phyloP scores from a whole-genome alignment of 2,329 filamentous ascomycete species.

The Sarocladium oryzae region DNA sequence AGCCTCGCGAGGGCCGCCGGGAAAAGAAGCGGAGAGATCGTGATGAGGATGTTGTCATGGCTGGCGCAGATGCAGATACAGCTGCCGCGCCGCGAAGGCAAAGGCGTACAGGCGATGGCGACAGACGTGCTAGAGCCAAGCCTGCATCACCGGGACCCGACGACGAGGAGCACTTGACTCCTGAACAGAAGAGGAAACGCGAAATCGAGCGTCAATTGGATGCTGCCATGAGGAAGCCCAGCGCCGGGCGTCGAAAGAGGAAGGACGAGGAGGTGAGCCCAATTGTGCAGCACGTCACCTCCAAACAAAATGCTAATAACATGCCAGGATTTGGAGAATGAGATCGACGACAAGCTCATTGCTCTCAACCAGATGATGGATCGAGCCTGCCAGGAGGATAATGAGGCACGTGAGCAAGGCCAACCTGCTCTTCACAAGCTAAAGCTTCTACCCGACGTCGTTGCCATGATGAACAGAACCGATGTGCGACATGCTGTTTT shows the following conservation, averaged over 20 bases:
- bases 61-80: slow-evolving; percentile 39
- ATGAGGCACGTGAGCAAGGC: slow-evolving; percentile 69
- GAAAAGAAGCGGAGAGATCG: slow-evolving; percentile 55
- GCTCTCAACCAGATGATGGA: slow-evolving; percentile 87
- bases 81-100: slow-evolving; percentile 41
- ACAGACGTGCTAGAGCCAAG: slow-evolving; percentile 41
- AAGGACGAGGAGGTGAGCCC: slow-evolving; percentile 64
- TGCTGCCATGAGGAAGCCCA: slow-evolving; percentile 77
- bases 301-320: neutral
- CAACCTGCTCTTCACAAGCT: slow-evolving; percentile 88
- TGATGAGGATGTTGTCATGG: slow-evolving; percentile 41
- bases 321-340: slow-evolving; percentile 74
- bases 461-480: slow-evolving; percentile 81
- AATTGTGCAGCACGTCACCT: neutral
- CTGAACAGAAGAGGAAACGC: slow-evolving; percentile 75
- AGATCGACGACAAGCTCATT: slow-evolving; percentile 85
- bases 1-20: slow-evolving; percentile 66
- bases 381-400: slow-evolving; percentile 79
- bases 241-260: slow-evolving; percentile 59
- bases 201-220: slow-evolving; percentile 85
- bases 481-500: slow-evolving; percentile 78
- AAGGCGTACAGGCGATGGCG: slow-evolving; percentile 36
- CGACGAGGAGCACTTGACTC: slow-evolving; percentile 71
- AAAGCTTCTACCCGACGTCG: slow-evolving; percentile 86
- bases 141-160: slow-evolving; percentile 50